Evolutionary conservation across 169 alveolate species (phyloP), one percentile per base, ranked within the genome.

Genomic region (Cytauxzoon felis): DNA sequence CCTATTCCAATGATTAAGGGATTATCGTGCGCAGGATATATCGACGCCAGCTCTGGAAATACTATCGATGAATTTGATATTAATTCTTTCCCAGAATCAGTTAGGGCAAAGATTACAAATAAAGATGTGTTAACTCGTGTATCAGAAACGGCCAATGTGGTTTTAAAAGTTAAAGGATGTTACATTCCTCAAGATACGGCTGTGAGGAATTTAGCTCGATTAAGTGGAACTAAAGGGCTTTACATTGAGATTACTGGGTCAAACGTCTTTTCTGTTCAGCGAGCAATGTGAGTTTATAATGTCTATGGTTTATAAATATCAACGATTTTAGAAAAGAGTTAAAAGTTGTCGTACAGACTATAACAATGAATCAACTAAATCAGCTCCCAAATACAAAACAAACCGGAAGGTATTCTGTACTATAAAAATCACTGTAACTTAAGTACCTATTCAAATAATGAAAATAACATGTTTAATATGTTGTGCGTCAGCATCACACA

Each of bases 81-180:
- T 59, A 93, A 93, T 83, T 92, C 90, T 62, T 93, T 89, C 67
- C 95, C 97, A n/a, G 93, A 91, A 32, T 69, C 78, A 48, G 96
- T 93, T 7, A 87, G 96, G 27, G 78, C 63, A 63, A 91, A 88
- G 68, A 72, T 92, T 24, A 90, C 95, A 32, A 91, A 92, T 79
- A 86, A 84, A 63, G 95, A 90, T 59, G 88, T 89, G 32, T 85
- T 90, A 56, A 52, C 88, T 6, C 82, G 90, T 38, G 66, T 90
- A 29, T 48, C 78, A 54, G 95, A 90, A 56, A 85, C 80, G 27
- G 78, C 95, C 19, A 93, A 93, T 38, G 90, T 92, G 1, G 84
- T 80, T 24, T 79, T 85, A 43, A 92, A 90, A 61, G 88, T 90
- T 11, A 90, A 90, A 58, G 95, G 95, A 8, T 88, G 80, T 53